Conservation (phyloP, 2,329 filamentous ascomycete genomes). For the Grosmannia penicillata region DNA sequence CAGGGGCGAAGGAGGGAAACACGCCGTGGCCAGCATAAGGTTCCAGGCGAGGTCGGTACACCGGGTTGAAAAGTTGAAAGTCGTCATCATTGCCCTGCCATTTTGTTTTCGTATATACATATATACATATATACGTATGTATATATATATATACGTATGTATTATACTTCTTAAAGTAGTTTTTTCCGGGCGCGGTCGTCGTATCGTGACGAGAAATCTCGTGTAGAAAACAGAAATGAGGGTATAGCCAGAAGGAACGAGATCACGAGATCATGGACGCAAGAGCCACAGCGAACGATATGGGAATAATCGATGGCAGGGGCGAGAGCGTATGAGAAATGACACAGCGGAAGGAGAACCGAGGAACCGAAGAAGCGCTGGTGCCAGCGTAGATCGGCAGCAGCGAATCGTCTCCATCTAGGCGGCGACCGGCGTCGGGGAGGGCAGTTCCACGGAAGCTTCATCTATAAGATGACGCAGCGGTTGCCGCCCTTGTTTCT, state of each 20-base stretch:
- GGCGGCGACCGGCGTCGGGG: no score
- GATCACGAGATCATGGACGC: background rate
- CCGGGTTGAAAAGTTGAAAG: no score
- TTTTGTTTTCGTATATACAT: background rate
- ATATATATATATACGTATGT: background rate
- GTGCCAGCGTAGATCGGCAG: no score
- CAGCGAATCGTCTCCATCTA: no score
- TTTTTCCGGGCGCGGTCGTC: background rate
- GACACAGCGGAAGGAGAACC: no score
- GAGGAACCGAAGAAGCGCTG: no score
- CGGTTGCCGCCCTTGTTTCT: slow-evolving; percentile 8
- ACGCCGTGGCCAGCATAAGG: no score
- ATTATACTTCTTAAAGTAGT: background rate
- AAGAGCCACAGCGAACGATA: background rate
- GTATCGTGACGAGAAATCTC: slow-evolving; percentile 1
- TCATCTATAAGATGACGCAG: slow-evolving; percentile 11
- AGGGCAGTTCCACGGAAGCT: background rate
- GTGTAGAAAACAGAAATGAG: background rate
- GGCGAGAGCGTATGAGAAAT: no score
- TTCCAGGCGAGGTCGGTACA: no score
- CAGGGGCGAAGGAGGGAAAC: no score
- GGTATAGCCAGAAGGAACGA: background rate
- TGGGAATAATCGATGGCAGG: no score
- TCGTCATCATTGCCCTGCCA: no score
- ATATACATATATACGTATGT: background rate